Conservation (phyloP, 1,139 yeast species). For the Yamadazyma jaroonii region DNA sequence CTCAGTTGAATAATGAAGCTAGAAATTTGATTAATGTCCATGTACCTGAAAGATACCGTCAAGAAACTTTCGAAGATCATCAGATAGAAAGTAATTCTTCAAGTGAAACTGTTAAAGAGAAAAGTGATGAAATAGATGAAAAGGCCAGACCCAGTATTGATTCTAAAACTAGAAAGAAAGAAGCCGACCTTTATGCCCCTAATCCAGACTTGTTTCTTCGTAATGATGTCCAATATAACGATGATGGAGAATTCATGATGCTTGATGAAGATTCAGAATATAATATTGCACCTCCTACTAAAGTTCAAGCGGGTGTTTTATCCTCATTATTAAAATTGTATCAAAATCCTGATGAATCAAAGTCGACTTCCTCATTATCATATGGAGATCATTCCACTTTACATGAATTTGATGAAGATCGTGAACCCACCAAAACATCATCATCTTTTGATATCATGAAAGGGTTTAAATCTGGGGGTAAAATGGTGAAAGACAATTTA, state of each 20-base stretch:
- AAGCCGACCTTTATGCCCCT: conserved; percentile 35
- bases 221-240: conserved; percentile 26
- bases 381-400: conserved; percentile 19
- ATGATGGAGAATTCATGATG: conserved; percentile 31
- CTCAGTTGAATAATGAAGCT: conserved; percentile 40
- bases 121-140: conserved; percentile 6
- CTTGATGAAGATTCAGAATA: conserved; percentile 45
- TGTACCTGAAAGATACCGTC: conserved; percentile 24
- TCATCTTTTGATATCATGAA: conserved; percentile 23
- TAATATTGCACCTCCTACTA: conserved; percentile 65
- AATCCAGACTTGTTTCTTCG: conserved; percentile 44
- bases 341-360: conserved; percentile 35
- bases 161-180: conserved; percentile 4
- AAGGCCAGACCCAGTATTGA: conserved; percentile 5
- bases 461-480: conserved; percentile 25
- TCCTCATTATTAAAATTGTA: conserved; percentile 73
- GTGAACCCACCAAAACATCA: conserved; percentile 9
- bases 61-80: conserved; percentile 7
- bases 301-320: conserved; percentile 79
- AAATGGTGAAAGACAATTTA: conserved; percentile 16
- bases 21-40: conserved; percentile 37
- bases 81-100: conserved; percentile 13
- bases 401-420: conserved; percentile 11
- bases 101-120: conserved; percentile 12
- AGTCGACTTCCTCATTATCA: conserved; percentile 21